Conservation (phyloP, 192 early-diverging fungal genomes). For the Backusella westeae region DNA sequence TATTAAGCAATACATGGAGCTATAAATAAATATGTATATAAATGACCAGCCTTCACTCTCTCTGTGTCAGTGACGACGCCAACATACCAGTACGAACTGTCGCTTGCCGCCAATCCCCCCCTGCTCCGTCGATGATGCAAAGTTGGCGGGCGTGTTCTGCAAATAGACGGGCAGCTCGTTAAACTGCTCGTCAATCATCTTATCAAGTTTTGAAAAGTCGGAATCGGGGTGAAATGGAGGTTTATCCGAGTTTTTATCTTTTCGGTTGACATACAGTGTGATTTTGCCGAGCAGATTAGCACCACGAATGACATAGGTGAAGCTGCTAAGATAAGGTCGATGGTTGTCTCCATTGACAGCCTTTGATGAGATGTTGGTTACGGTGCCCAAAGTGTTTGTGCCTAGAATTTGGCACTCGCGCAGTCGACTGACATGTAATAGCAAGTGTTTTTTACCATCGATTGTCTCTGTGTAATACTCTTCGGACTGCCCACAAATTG, state of each 20-base stretch:
- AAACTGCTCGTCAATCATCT: constrained; percentile 34
- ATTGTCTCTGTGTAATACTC: constrained; percentile 9
- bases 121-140: not conserved
- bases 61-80: not conserved
- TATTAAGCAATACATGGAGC: constrained; percentile 46
- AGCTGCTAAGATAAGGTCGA: constrained; percentile 75
- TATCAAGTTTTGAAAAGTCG: constrained; percentile 44
- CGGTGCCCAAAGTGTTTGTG: not conserved
- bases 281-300: constrained; percentile 43
- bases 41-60: not conserved
- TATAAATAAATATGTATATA: constrained; percentile 10
- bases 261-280: constrained; percentile 43
- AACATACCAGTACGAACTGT: constrained; percentile 17
- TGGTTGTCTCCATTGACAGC: constrained; percentile 46
- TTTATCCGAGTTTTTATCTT: constrained; percentile 30
- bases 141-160: constrained; percentile 36
- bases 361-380: not conserved
- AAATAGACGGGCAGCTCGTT: constrained; percentile 31
- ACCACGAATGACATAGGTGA: constrained; percentile 38
- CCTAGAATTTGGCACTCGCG: not conserved
- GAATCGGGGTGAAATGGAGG: constrained; percentile 41
- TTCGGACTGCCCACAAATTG: not conserved
- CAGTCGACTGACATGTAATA: not conserved
- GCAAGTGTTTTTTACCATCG: not conserved
- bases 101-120: constrained; percentile 20